These are phyloP conservation scores for Periconia sp. DNA, from an alignment of 2,329 filamentous ascomycete genomes.

Conservation along the genomic window DNA sequence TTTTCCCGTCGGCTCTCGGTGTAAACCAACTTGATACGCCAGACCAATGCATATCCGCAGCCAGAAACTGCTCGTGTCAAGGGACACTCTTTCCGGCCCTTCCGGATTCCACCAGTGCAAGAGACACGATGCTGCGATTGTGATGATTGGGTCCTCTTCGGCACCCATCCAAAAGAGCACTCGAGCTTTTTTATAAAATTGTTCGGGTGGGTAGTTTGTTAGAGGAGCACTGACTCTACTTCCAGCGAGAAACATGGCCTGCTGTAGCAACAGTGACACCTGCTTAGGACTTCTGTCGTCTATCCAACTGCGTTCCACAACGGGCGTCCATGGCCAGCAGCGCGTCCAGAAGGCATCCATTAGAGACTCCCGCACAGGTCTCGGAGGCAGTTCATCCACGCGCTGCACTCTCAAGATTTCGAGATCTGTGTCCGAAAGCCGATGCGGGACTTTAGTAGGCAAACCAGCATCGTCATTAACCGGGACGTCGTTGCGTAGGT, in stretches of 20 bases:
- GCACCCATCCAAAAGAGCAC: slow-evolving; percentile 42
- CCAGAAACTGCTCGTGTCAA: slow-evolving; percentile 55
- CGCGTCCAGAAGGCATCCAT: slow-evolving; percentile 50
- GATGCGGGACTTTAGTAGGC: slow-evolving; percentile 34
- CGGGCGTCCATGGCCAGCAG: slow-evolving; percentile 51
- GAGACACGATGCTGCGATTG: slow-evolving; percentile 46
- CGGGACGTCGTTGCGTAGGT: slow-evolving; percentile 40
- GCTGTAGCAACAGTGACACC: slow-evolving; percentile 36
- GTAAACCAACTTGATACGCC: slow-evolving; percentile 53
- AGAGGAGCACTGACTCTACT: slow-evolving; percentile 48
- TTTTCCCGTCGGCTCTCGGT: slow-evolving; percentile 47
- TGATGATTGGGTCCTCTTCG: slow-evolving; percentile 49
- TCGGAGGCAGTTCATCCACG: slow-evolving; percentile 36
- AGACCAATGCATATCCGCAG: slow-evolving; percentile 50
- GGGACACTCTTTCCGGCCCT: slow-evolving; percentile 49
- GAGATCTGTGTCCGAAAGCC: slow-evolving; percentile 34
- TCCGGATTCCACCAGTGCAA: slow-evolving; percentile 54
- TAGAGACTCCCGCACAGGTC: slow-evolving; percentile 42
- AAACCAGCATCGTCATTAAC: slow-evolving; percentile 40
- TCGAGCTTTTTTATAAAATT: slow-evolving; percentile 41
- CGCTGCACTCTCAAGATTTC: slow-evolving; percentile 35
- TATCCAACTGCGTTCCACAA: slow-evolving; percentile 50
- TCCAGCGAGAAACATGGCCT: slow-evolving; percentile 51
- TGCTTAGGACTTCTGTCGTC: slow-evolving; percentile 35
- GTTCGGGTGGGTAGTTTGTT: slow-evolving; percentile 35